A percentile compares a stretch with the other conserved stretches of the same genome.
phyloP scores from a whole-genome alignment of 768 basidiomycete species.

The Boletus reticuloceps region DNA sequence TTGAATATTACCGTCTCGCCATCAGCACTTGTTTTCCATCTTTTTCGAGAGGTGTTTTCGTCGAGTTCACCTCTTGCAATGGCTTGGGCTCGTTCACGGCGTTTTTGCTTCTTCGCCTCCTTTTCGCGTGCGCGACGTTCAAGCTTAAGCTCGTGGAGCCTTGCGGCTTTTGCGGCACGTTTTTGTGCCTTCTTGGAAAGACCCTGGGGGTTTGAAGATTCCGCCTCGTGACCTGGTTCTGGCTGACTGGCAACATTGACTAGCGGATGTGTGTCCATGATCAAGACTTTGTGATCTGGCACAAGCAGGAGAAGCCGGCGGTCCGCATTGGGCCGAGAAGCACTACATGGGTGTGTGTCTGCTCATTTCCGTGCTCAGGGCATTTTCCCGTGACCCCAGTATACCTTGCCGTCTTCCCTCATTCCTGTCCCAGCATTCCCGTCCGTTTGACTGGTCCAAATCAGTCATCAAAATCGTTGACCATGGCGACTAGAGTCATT shows the following conservation, averaged over 20 bases:
- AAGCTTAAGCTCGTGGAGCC: slow-evolving; percentile 62
- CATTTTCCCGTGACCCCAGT: background rate
- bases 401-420: slow-evolving; percentile 3
- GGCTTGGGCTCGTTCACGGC: slow-evolving; percentile 56
- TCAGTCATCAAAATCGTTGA: background rate
- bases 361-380: background rate
- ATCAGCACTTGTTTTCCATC: slow-evolving; percentile 26
- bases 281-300: slow-evolving; percentile 3
- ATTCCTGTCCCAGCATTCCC: background rate
- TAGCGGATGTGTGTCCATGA: slow-evolving; percentile 18
- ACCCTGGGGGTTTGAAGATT: slow-evolving; percentile 22
- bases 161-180: slow-evolving; percentile 67
- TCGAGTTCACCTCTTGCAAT: slow-evolving; percentile 46
- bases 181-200: slow-evolving; percentile 82
- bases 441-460: background rate
- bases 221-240: slow-evolving; percentile 12
- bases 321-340: slow-evolving; percentile 23
- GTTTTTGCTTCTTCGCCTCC: slow-evolving; percentile 73
- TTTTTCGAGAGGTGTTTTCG: slow-evolving; percentile 12
- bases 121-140: slow-evolving; percentile 77
- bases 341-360: background rate
- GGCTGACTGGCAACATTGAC: slow-evolving; percentile 11
- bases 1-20: slow-evolving; percentile 46
- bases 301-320: slow-evolving; percentile 6
- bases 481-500: slow-evolving; percentile 21